Conservation (phyloP, 306 rosid species). For the Dalbergia oliveri region DNA sequence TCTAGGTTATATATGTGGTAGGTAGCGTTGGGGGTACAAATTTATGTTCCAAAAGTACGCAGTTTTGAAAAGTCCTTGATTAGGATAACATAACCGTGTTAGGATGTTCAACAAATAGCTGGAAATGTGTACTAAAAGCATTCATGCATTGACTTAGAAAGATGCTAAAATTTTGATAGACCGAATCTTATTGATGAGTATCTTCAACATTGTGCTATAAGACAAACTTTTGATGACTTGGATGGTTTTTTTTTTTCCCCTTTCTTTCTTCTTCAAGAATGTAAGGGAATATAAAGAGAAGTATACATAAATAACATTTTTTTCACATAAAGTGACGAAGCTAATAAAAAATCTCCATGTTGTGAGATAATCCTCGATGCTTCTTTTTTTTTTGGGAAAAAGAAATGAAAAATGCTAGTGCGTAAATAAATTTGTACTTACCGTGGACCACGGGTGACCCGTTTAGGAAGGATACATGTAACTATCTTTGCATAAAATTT, state of each 20-base stretch:
- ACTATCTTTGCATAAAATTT: too few relatives aligned
- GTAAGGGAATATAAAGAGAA: not conserved
- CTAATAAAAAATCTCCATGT: not conserved
- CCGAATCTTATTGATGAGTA: not conserved
- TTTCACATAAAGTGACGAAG: not conserved
- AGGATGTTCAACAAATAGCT: not conserved
- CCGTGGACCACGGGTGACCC: too few relatives aligned
- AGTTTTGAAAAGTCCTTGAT: not conserved
- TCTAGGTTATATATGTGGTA: too few relatives aligned
- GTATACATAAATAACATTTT: not conserved
- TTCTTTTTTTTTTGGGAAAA: too few relatives aligned
- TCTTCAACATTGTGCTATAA: not conserved
- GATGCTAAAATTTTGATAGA: not conserved
- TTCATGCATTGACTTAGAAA: slow-evolving; percentile 29
- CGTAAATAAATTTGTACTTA: not conserved
- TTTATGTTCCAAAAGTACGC: too few relatives aligned
- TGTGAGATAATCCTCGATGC: not conserved
- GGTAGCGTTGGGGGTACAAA: too few relatives aligned
- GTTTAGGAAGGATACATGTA: too few relatives aligned
- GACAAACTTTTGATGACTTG: not conserved
- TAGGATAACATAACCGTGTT: not conserved
- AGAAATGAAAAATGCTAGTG: not conserved
- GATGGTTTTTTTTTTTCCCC: not conserved
- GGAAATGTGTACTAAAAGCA: not conserved
- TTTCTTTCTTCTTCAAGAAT: not conserved